Evolutionary conservation across 2,329 filamentous ascomycete species (phyloP), one percentile per base, ranked within the genome.

Genomic region (Botrytis fragariae): DNA sequence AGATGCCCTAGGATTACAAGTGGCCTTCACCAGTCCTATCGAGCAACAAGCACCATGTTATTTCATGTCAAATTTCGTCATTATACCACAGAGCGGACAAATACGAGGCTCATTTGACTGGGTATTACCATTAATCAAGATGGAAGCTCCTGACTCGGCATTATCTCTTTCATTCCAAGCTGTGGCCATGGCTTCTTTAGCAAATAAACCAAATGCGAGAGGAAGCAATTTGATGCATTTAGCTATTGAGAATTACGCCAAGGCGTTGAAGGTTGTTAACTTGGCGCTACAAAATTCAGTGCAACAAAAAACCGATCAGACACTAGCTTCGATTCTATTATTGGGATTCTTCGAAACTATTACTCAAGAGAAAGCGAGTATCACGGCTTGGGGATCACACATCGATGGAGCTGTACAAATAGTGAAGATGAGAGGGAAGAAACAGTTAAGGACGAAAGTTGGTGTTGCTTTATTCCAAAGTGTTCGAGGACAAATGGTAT

Each of bases 341-440:
- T 79, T 91, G 39, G 87, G 88, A 0, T 82, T 90, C 35, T 91
- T 89, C 74, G 89, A 91, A 77, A 80, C 78, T 1, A 76, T 90
- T 62, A 86, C 86, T 0, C 86, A 87, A 20, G 86, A 85, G 73
- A 85, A 87, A 70, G 81, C 87, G 68, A 87, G 85, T 48, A 86
- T 86, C 78, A 82, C 86, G 72, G 87, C 88, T 2, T 91, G 89
- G 89, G 88, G 87, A 6, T 88, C 88, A 16, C 89, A 91, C 77
- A 86, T 88, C n/a, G 87, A 90, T 74, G 89, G 88, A 4, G 89
- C 89, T n/a, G 86, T 90, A 45, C 86, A 89, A 76, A 82, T 91
- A 1, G 87, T 89, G 71, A 88, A 87, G 78, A 84, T 86, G 16
- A 85, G 89, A 63, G 88, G 88, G 7, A 86, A 84, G 76, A 85